Percentiles rank a stretch among this genome's conserved stretches.
These are phyloP conservation scores for Amesomyces nigricolor DNA, from an alignment of 2,329 filamentous ascomycete genomes.

Conservation along the genomic window DNA sequence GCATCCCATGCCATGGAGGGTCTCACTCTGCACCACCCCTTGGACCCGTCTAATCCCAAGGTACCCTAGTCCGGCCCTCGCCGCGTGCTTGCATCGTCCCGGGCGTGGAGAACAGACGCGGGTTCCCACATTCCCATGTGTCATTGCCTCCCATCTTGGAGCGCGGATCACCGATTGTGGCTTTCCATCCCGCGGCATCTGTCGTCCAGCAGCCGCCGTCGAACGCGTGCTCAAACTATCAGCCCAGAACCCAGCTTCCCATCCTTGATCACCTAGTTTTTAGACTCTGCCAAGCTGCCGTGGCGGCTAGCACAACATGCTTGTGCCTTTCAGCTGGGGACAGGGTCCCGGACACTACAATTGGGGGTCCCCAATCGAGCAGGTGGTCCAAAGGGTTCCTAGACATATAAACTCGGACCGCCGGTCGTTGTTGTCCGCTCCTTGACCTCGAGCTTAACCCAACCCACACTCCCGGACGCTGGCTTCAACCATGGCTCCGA, in stretches of 20 bases:
- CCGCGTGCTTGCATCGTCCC: slow-evolving; percentile 9
- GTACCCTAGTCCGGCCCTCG: slow-evolving; percentile 14
- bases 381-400: background rate
- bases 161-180: slow-evolving; percentile 10
- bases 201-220: background rate
- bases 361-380: slow-evolving; percentile 4
- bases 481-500: slow-evolving; percentile 17
- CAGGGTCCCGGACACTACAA: background rate
- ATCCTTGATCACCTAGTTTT: slow-evolving; percentile 1
- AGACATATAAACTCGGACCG: slow-evolving; percentile 7
- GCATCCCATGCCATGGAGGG: background rate
- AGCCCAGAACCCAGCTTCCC: slow-evolving; percentile 1
- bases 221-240: slow-evolving; percentile 13
- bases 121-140: slow-evolving; percentile 19
- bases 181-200: slow-evolving; percentile 14
- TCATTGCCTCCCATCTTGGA: slow-evolving; percentile 20
- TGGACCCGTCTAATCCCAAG: background rate
- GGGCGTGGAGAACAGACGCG: slow-evolving; percentile 5
- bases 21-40: background rate
- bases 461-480: background rate
- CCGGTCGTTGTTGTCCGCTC: background rate
- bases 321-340: slow-evolving; percentile 3
- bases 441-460: slow-evolving; percentile 5
- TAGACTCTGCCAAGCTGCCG: background rate
- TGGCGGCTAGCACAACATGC: slow-evolving; percentile 2